Evolutionary conservation across 2,329 filamentous ascomycete species (phyloP), one percentile per base, ranked within the genome.

Genomic region (Phyllosticta capitalensis): DNA sequence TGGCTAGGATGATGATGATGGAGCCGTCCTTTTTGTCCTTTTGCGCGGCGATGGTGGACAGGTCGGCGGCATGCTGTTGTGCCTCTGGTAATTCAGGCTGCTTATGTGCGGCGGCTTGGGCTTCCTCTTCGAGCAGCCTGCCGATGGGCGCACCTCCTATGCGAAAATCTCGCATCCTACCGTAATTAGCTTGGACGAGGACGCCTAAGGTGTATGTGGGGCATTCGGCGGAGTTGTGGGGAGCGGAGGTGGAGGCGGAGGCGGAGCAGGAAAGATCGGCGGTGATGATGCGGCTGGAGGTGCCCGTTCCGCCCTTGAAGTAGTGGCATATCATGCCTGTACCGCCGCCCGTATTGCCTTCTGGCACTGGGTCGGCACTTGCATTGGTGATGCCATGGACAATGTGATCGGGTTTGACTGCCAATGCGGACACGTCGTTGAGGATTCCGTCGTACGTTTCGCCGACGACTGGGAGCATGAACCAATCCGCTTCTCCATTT

Each of bases 231-330:
- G 38, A 45, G 38, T 45, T 45, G 38, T 45, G 14, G 38, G 38
- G 38, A 45, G 38, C 38, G 2, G 73, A 70, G 59, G 71, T 76
- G 20, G 50, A 22, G 50, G 20, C 50, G n/a, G 66, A 69, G 12
- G 19, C 17, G 28, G 5, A 20, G 2, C 5, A n/a, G 7, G 61
- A 65, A 6, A 63, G 56, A 17, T 61, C 64, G 6, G 52, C 56
- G 19, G 63, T 66, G 0, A 87, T 77, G 7, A 83, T 63, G 22
- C 85, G 78, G 54, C 79, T 84, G 64, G 80, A 80, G 0, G 79
- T 84, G 1, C 85, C 85, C 0, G 85, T 88, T 0, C 85, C 85
- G 38, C 83, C 85, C 67, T 87, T 87, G 74, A 83, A 86, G 63
- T 79, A 79, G 65, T 86, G 83, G 66, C 82, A 85, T 45, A 83